Conservation (phyloP, 208 protist species). For the Phytomonas francai region DNA sequence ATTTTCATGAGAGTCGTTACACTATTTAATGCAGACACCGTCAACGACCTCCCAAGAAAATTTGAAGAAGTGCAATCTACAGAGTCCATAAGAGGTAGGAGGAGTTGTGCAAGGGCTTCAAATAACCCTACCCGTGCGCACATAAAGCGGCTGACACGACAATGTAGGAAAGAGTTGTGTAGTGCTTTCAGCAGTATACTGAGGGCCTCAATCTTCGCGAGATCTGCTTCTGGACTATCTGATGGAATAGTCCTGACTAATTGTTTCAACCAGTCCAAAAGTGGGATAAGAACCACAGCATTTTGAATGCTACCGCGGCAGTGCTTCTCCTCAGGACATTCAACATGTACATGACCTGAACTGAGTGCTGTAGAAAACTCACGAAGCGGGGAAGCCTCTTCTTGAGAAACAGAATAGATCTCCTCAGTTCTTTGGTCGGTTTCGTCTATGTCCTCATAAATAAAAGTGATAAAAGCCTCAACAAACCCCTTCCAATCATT, state of each 20-base stretch:
- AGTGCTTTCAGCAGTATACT: neutral
- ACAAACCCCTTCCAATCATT: neutral
- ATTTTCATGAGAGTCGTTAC: constrained; percentile 25
- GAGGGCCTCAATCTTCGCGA: neutral
- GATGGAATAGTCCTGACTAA: neutral
- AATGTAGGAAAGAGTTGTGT: neutral
- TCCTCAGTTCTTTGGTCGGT: neutral
- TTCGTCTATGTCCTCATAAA: neutral
- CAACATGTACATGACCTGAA: neutral
- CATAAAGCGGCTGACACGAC: neutral
- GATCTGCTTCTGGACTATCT: neutral
- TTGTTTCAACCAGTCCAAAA: neutral
- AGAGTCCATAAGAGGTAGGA: neutral
- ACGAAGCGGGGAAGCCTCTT: neutral
- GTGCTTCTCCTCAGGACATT: neutral
- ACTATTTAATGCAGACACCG: neutral
- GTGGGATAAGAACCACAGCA: neutral
- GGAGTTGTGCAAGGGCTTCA: neutral
- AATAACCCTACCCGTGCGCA: neutral
- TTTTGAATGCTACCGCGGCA: neutral
- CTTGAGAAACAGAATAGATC: neutral
- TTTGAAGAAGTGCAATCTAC: neutral
- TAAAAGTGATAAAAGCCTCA: neutral
- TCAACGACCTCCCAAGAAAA: neutral
- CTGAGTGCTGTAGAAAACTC: neutral